Evolutionary conservation across 2,329 filamentous ascomycete genomes (phyloP), one percentile per base, ranked within the genome.

Genomic region (Fusarium compactum): DNA sequence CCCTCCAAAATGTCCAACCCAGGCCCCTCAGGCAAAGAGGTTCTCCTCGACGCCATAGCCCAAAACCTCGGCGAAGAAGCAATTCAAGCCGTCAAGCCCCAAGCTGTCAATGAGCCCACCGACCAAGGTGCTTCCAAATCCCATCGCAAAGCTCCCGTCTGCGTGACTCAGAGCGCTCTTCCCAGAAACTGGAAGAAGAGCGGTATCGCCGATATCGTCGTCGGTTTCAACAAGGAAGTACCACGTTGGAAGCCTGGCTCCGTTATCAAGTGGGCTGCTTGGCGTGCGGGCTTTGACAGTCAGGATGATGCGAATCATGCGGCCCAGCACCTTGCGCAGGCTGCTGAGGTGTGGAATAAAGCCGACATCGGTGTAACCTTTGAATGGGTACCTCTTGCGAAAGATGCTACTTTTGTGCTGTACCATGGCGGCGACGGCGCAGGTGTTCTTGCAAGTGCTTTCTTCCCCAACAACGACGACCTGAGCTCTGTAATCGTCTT

Each of bases 61-160:
- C 34, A 38, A n/a, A 38, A 2, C 34, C 34, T 38, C 5, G 34
- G 34, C 0, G 16, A 38, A n/a, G 34, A 38, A 11, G 34, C 34
- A 16, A 38, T 38, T 0, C 16, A 38, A 38, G 16, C 34, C 16
- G 7, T 38, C 16, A 5, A n/a, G 11, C 34, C 34, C 34, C 34
- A 38, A 0, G 1, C n/a, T 1, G 2, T 38, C 10, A 38, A 3
- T 0, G 10, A 38, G 2, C 18, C 18, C 10, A n/a, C 34, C 6
- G 34, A 38, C 10, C 34, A 38, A 38, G 34, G 7, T 38, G 6
- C 2, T 1, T 38, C 34, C 18, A 12, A 38, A n/a, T 38, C 34
- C 6, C 18, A n/a, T 1, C 34, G 34, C 3, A 38, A 38, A 38
- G 18, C 34, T n/a, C 34, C 34, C 3, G 34, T 38, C 0, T 38